phyloP scores from a whole-genome alignment of 257 asterid species.

The Plectranthus barbatus region DNA sequence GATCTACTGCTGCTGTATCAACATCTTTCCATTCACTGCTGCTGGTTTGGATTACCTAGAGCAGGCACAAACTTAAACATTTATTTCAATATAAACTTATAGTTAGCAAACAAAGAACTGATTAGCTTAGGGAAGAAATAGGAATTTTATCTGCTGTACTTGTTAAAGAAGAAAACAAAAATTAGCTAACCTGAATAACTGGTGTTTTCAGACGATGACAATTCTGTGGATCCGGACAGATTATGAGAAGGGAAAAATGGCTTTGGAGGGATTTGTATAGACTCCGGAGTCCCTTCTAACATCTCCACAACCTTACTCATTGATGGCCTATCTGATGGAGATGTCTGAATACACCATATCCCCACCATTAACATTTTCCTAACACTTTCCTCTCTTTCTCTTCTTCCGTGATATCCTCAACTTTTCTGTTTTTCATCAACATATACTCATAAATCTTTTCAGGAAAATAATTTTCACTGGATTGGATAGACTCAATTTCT shows the following conservation, averaged over 20 bases:
- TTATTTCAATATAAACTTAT: no score
- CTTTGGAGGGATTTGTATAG: constrained; percentile 45
- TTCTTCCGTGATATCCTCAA: constrained; percentile 1
- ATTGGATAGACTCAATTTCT: constrained; percentile 1
- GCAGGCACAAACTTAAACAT: no score
- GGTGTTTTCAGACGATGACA: not conserved
- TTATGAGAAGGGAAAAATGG: constrained; percentile 11
- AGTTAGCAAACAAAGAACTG: no score
- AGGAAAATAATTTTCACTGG: no score
- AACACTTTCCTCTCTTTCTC: constrained; percentile 28
- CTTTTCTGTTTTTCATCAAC: constrained; percentile 6
- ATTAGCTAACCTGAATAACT: not conserved
- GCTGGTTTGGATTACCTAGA: no score
- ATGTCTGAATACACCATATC: constrained; percentile 56
- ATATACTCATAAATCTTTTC: constrained; percentile 34
- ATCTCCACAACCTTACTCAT: constrained; percentile 50
- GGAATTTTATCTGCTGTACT: not conserved
- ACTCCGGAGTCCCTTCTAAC: constrained; percentile 36
- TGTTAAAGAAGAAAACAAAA: no score
- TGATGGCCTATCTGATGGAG: constrained; percentile 46
- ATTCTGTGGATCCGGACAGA: not conserved
- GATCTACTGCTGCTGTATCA: no score
- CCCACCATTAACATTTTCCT: constrained; percentile 52
- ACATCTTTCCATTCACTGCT: no score
- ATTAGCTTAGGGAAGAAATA: no score